Base-by-base conservation (phyloP, 2,329 filamentous ascomycete genomes). In the Penicillium occitanis region DNA sequence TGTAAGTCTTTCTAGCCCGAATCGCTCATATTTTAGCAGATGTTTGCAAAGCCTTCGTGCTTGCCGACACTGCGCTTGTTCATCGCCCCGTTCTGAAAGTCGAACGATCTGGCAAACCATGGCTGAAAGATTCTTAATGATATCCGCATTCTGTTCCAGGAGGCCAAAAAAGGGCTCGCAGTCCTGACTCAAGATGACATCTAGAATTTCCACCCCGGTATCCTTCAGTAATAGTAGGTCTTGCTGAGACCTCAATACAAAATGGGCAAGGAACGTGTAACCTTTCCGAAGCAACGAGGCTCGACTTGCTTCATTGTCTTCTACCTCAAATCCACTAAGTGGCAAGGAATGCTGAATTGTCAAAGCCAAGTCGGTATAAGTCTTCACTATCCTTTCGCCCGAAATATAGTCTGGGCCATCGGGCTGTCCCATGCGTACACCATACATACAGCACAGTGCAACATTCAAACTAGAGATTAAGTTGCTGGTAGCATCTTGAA, bases 401-500 rank as follows among this genome's bases (percentile, higher is more conserved):
- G 67, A 67, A 8, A 59, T 35, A 33, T 55, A 65, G 14, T 71
- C 68, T 14, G 42, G 57, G 5, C 55, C 59, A 55, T 68, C 65
- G 10, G 66, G 30, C 11, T 70, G 67, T 58, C 73, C 70, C 65
- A 73, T 74, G 30, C 76, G 73, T 37, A 76, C 73, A 46, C 77
- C 74, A 62, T 75, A 74, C 73, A 79, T 78, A 17, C 76, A 75
- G 59, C 77, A 78, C 44, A 79, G 69, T 6, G 74, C 76, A 46
- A 72, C 72, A 37, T 78, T 66, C 35, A 79, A 70, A 64, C 77
- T 79, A 14, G 73, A 71, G 37, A 73, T 66, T 28, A 78, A 73
- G 63, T 79, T 79, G 70, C 71, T 78, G 3, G 78, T 65, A 5
- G 76, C 76, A 65, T 78, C 76, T 65, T 76, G 71, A 25, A 79